Conservation (phyloP, 768 basidiomycete species). For the Mycena kentingensis region DNA sequence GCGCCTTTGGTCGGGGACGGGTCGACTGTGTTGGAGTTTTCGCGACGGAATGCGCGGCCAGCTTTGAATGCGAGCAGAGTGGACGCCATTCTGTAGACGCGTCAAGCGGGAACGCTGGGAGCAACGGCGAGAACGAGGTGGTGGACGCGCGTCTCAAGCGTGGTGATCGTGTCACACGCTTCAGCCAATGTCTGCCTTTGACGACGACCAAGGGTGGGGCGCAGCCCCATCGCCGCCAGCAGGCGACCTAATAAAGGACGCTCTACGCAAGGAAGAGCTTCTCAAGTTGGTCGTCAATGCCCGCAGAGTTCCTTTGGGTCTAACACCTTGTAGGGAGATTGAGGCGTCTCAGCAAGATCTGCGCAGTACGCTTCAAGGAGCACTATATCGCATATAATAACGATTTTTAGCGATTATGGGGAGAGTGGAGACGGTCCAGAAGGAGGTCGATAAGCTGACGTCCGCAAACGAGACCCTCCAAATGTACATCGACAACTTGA, state of each 20-base stretch:
- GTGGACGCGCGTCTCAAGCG: background rate
- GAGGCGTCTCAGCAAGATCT: constrained; percentile 74
- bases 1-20: constrained; percentile 73
- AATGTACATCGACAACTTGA: constrained; percentile 88
- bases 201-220: constrained; percentile 55
- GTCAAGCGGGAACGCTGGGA: background rate
- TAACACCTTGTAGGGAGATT: constrained; percentile 61
- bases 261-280: constrained; percentile 73
- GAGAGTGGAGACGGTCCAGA: constrained; percentile 69
- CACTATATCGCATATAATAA: background rate
- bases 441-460: constrained; percentile 76
- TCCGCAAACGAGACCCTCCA: constrained; percentile 83
- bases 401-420: constrained; percentile 56
- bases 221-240: constrained; percentile 38
- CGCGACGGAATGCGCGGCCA: constrained; percentile 72
- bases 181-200: constrained; percentile 19
- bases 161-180: constrained; percentile 24
- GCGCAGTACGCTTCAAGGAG: constrained; percentile 50
- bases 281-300: constrained; percentile 60
- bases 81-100: constrained; percentile 36
- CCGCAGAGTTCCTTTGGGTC: background rate
- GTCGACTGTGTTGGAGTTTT: constrained; percentile 68
- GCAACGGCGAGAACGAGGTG: no score
- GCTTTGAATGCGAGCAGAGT: constrained; percentile 63
- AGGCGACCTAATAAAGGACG: constrained; percentile 72